Conservation (phyloP, 1,284 basidiomycete species). For the Rhodotorula mucilaginosa region DNA sequence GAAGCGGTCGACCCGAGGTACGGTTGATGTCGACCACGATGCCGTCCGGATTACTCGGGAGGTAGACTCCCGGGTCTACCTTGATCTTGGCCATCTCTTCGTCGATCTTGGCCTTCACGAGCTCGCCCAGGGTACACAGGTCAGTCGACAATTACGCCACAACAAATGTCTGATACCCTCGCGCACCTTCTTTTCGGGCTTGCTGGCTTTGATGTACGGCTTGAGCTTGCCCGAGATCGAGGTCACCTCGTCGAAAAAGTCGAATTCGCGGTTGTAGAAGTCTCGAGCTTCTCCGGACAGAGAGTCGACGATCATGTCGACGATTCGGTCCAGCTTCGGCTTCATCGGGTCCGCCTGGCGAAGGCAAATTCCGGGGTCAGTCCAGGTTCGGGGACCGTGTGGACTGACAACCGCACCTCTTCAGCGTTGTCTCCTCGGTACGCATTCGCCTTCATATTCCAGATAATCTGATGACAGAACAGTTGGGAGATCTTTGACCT, state of each 20-base stretch:
- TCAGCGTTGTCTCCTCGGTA: slow-evolving; percentile 86
- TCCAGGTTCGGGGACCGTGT: neutral
- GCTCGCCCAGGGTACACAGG: neutral
- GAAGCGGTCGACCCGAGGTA: slow-evolving; percentile 89
- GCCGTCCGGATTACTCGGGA: slow-evolving; percentile 97
- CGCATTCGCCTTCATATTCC: slow-evolving; percentile 99
- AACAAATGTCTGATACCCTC: no score
- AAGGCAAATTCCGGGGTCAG: neutral
- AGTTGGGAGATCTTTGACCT: slow-evolving; percentile 88
- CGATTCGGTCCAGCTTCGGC: slow-evolving; percentile 85
- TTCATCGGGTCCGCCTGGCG: slow-evolving; percentile 88
- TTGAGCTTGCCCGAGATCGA: slow-evolving; percentile 97
- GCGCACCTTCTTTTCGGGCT: slow-evolving; percentile 89
- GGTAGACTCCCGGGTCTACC: slow-evolving; percentile 90
- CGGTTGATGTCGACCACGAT: slow-evolving; percentile 94
- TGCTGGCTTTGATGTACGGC: slow-evolving; percentile 92
- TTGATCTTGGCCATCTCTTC: slow-evolving; percentile 97
- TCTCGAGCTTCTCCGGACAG: slow-evolving; percentile 85
- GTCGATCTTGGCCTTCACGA: slow-evolving; percentile 85
- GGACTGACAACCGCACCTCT: slow-evolving; percentile 57
- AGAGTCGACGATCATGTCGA: slow-evolving; percentile 72
- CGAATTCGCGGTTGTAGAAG: slow-evolving; percentile 94
- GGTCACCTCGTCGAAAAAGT: slow-evolving; percentile 94
- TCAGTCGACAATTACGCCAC: neutral
- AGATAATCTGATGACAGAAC: slow-evolving; percentile 99